Base-by-base conservation (phyloP, 768 basidiomycete genomes). In the Chalciporus piperatus region DNA sequence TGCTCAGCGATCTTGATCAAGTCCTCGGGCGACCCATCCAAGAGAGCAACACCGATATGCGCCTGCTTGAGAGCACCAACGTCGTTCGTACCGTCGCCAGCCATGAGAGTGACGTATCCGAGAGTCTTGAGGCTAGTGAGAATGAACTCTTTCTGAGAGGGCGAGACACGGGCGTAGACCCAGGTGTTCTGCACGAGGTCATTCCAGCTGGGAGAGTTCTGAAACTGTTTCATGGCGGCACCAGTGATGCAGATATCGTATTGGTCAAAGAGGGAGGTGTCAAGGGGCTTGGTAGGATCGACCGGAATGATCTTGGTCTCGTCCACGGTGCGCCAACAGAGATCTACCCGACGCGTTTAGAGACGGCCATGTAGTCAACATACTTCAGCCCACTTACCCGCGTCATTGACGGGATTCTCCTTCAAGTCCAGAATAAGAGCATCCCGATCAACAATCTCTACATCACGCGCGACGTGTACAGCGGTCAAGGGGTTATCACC, bases 201-300 rank as follows among this genome's bases (percentile, higher is more conserved):
- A 45, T 79, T 79, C 87, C 87, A 93, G n/a, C 77, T 74, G 7
- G 86, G 78, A 13, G 72, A 71, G n/a, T 74, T 66, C 59, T 87
- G 84, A 70, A 83, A 94, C 60, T 94, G 92, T 66, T 87, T 90
- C 73, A 99, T 79, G 5, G 97, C 97, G 14, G 87, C 82, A 41
- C 97, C 97, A 3, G 97, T 98, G 59, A 98, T 80, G 68, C 97
- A 98, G 57, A 99, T 93, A 68, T 99, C 97, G 71, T 95, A 98
- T 45, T 87, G 68, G 42, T 88, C 79, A 60, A 98, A 86, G 13
- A 98, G 77, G 0, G 81, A 73, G 35, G 68, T 65, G 70, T 98
- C 95, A 41, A 98, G 69, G 0, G 92, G 90, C 49, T 88, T 75
- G 1, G 78, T 66, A 1, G 92, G 87, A 65, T 96, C 77, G 45